Conservation (phyloP, 805 yeast genomes). For the Myxozyma vanderwaltii region DNA sequence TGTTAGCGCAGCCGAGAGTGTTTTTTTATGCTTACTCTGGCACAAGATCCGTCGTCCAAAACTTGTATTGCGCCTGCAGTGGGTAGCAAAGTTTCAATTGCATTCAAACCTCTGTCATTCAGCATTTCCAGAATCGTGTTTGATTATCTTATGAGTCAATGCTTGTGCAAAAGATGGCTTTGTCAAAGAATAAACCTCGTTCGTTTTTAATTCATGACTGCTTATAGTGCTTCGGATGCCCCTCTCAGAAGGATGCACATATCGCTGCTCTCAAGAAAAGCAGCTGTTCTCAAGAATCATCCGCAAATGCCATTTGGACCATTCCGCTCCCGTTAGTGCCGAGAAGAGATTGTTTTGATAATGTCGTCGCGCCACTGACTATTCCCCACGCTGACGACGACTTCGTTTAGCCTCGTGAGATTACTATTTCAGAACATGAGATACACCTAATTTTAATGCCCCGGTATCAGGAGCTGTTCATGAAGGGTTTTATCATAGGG, state of each 20-base stretch:
- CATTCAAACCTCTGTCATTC: slow-evolving; percentile 52
- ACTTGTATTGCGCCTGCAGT: slow-evolving; percentile 36
- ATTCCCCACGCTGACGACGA: slow-evolving; percentile 22
- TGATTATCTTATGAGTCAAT: slow-evolving; percentile 50
- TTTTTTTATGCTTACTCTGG: slow-evolving; percentile 40
- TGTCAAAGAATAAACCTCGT: slow-evolving; percentile 54
- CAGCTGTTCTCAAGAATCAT: slow-evolving; percentile 50
- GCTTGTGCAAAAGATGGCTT: slow-evolving; percentile 50
- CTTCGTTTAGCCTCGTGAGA: not conserved
- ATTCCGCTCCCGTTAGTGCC: slow-evolving; percentile 24
- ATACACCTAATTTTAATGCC: slow-evolving; percentile 47
- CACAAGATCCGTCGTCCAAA: slow-evolving; percentile 46
- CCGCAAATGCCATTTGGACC: slow-evolving; percentile 42
- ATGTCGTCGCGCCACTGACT: slow-evolving; percentile 45
- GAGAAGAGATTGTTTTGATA: slow-evolving; percentile 39
- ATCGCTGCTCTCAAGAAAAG: slow-evolving; percentile 48
- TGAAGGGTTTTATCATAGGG: too few species aligned
- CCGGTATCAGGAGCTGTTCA: slow-evolving; percentile 53
- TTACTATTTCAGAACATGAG: slow-evolving; percentile 49
- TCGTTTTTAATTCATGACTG: slow-evolving; percentile 53
- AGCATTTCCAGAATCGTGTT: slow-evolving; percentile 52
- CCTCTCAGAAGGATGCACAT: slow-evolving; percentile 57
- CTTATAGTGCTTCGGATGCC: slow-evolving; percentile 54
- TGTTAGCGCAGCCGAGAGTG: slow-evolving; percentile 14
- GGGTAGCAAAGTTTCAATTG: slow-evolving; percentile 42